A percentile compares a stretch with the other conserved stretches of the same genome.
These are phyloP conservation scores for Nymphaea thermarum DNA, from an alignment of 164 flowering plant genomes.

Conservation along the genomic window DNA sequence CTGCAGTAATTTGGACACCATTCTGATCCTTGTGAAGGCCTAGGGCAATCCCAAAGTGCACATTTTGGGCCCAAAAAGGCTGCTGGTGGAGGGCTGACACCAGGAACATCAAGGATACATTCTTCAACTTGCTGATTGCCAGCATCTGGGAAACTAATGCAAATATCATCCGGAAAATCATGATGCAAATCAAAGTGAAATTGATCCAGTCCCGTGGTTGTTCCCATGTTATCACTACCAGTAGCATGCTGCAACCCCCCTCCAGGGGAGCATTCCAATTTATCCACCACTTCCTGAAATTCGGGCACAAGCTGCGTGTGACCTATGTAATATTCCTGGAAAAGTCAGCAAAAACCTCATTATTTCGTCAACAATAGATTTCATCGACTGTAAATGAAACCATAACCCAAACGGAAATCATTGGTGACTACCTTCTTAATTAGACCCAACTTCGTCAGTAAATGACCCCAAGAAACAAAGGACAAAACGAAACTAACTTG, in stretches of 20 bases:
- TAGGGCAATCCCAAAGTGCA: constrained; percentile 97
- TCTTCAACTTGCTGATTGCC: constrained; percentile 33
- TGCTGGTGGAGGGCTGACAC: constrained; percentile 55
- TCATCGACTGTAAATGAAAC: too few species aligned
- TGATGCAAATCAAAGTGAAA: constrained; percentile 51
- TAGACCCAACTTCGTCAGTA: too few species aligned
- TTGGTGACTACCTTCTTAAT: too few species aligned
- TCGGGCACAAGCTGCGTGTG: constrained; percentile 35
- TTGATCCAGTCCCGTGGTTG: constrained; percentile 34
- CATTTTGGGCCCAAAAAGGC: constrained; percentile 98
- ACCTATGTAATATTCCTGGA: constrained; percentile 39
- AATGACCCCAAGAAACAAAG: too few species aligned
- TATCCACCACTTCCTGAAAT: constrained; percentile 31
- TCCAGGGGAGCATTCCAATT: constrained; percentile 35
- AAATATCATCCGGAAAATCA: constrained; percentile 37
- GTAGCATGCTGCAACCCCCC: constrained; percentile 20
- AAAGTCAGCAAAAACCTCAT: neutral
- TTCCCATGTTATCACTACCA: constrained; percentile 24
- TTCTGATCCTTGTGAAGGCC: constrained; percentile 81
- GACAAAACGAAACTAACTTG: too few species aligned
- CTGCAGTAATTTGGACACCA: constrained; percentile 92
- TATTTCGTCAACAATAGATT: too few species aligned
- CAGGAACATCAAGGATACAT: constrained; percentile 26
- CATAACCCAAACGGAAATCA: too few species aligned
- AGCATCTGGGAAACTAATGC: constrained; percentile 23